Base-by-base conservation (phyloP, 495 filamentous ascomycete species). In the Penicillium atrosanguineum region DNA sequence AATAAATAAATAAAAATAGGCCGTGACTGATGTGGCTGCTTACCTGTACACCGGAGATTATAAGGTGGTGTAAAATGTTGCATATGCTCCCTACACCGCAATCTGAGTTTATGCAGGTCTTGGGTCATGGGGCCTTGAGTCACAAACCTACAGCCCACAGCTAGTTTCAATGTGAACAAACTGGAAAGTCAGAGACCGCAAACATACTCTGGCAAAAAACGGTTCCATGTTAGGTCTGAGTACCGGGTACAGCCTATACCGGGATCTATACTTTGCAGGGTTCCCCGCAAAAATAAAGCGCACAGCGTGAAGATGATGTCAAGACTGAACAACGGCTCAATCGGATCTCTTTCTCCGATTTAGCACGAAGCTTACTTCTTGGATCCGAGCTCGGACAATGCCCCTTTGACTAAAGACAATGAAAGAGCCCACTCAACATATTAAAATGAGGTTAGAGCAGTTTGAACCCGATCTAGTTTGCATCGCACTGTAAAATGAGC, bases 381-480 rank as follows among this genome's bases (percentile, higher is more conserved):
- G 14, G 1, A 1, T 15, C 4, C 31, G 11, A 2, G 12, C 14
- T 14, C 31, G 3, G 11, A 14, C 31, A 34, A 2, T 34, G 14
- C 31, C 31, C 11, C 11, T 34, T 11, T 4, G 14, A 34, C 0
- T 34, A 4, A 4, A 34, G 1, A 4, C 12, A 34, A 34, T 14
- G 14, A 31, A 31, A 31, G 7, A 15, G 12, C 4, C 12, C 11
- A 34, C 3, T 34, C 12, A 9, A 31, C 7, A 31, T 14, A 1
- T 14, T 8, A 3, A 6, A 34, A 34, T 14, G 11, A 34, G 11
- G 7, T 14, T 15, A 14, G 9, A 34, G 23, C 23, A 23, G 2
- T 2, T 23, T 23, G 23, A 23, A 34, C 25, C 14, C 36, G 50
- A 20, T 53, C 36, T 44, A 50, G 46, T 16, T 53, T 34, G 50